Evolutionary conservation across 805 yeast genomes (phyloP).

Genomic region (Saturnispora zaruensis): DNA sequence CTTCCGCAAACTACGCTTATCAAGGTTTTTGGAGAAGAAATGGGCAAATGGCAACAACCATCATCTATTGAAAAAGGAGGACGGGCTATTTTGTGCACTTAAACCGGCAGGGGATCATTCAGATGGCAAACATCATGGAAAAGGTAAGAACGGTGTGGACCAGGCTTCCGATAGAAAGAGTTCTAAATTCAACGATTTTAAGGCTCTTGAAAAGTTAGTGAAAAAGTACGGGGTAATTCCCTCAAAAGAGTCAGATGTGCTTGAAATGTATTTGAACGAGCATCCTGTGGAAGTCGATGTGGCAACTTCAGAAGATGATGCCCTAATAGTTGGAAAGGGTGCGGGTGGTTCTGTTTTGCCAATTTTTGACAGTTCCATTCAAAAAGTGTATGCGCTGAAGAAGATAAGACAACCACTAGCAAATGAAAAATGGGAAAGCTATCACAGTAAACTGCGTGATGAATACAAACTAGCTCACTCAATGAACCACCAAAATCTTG

Average conservation of each 20-base stretch:
- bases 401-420: slow-evolving; percentile 63
- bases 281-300: not conserved
- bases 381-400: slow-evolving; percentile 71
- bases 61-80: not conserved
- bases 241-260: slow-evolving; percentile 7
- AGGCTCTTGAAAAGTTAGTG: slow-evolving; percentile 10
- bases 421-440: slow-evolving; percentile 58
- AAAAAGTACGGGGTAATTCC: slow-evolving; percentile 16
- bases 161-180: not conserved
- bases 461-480: slow-evolving; percentile 80
- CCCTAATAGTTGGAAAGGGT: slow-evolving; percentile 58
- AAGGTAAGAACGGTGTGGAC: not conserved
- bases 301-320: slow-evolving; percentile 9
- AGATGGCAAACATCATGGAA: not conserved
- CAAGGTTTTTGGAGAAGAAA: slow-evolving; percentile 15
- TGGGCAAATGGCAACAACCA: not conserved
- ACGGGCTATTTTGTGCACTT: not conserved
- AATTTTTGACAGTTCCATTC: slow-evolving; percentile 46
- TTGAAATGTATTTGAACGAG: slow-evolving; percentile 2
- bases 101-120: not conserved
- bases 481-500: slow-evolving; percentile 68
- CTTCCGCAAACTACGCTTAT: slow-evolving; percentile 11
- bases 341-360: slow-evolving; percentile 94
- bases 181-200: slow-evolving; percentile 11
- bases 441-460: slow-evolving; percentile 67